Percentiles rank a stretch among this genome's conserved stretches.
phyloP scores from a whole-genome alignment of 192 early-diverging fungal genomes.

The Spizellomyces sp. region DNA sequence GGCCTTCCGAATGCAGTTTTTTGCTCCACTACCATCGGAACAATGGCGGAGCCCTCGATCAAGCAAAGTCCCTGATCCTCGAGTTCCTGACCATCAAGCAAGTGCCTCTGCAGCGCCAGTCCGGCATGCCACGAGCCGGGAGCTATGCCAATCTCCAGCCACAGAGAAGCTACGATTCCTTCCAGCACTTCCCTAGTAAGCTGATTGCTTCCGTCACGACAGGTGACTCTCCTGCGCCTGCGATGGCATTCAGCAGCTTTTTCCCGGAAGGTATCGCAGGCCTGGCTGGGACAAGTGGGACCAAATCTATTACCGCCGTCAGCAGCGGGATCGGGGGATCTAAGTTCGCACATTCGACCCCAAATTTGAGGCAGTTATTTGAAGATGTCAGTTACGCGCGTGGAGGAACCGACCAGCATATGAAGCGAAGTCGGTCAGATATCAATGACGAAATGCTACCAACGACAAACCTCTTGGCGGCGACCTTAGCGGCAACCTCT shows the following conservation, averaged over 20 bases:
- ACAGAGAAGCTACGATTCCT: slow-evolving; percentile 53
- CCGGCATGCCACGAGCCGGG: slow-evolving; percentile 28
- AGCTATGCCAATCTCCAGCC: slow-evolving; percentile 50
- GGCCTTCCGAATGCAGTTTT: slow-evolving; percentile 34
- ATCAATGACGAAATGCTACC: not conserved
- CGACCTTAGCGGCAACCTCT: slow-evolving; percentile 31
- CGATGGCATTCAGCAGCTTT: slow-evolving; percentile 6
- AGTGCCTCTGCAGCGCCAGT: slow-evolving; percentile 26
- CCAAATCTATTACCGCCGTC: not conserved
- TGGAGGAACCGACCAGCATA: slow-evolving; percentile 11
- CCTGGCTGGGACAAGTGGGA: slow-evolving; percentile 1
- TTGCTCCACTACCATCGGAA: slow-evolving; percentile 41
- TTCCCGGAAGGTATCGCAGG: slow-evolving; percentile 7
- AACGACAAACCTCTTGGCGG: slow-evolving; percentile 11
- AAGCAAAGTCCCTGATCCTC: slow-evolving; percentile 44
- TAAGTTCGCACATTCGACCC: slow-evolving; percentile 39
- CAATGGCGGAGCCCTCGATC: slow-evolving; percentile 27
- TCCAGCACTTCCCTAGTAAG: slow-evolving; percentile 63
- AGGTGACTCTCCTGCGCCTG: slow-evolving; percentile 4
- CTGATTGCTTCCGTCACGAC: slow-evolving; percentile 48
- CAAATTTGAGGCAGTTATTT: slow-evolving; percentile 48
- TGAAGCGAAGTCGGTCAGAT: slow-evolving; percentile 24
- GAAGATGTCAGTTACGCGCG: slow-evolving; percentile 29
- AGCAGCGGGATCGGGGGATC: not conserved
- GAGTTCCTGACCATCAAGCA: slow-evolving; percentile 40